phyloP scores from a whole-genome alignment of 345 rosid genomes.

The Dipteronia sinensis region DNA sequence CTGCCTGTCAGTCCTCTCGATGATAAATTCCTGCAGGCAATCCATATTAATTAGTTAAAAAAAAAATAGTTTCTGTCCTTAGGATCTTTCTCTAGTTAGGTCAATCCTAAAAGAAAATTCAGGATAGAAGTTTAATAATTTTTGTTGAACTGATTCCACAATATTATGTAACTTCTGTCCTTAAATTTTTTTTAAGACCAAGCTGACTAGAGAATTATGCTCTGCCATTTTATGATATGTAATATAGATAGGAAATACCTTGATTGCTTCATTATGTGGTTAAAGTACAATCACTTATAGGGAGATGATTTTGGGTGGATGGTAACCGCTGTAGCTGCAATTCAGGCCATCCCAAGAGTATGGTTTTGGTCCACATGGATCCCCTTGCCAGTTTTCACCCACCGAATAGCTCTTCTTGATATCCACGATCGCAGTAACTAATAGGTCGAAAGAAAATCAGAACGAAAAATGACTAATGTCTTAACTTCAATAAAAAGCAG shows the following conservation, averaged over 20 bases:
- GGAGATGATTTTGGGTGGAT: constrained; percentile 30
- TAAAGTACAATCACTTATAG: constrained; percentile 22
- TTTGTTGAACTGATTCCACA: no score
- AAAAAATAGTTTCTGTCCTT: not conserved
- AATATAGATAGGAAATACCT: not conserved
- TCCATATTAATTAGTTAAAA: not conserved
- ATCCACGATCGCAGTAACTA: constrained; percentile 30
- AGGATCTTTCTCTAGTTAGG: no score
- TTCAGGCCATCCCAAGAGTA: constrained; percentile 34
- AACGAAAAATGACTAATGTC: not conserved
- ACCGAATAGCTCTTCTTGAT: constrained; percentile 24
- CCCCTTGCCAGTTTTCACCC: constrained; percentile 35
- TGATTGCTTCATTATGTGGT: no score
- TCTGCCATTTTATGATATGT: no score
- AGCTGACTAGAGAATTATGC: no score
- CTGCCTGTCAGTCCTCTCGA: constrained; percentile 31
- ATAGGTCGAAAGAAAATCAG: not conserved
- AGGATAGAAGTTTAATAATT: no score
- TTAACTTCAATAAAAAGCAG: not conserved
- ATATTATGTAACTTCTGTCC: no score
- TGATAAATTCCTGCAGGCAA: constrained; percentile 32
- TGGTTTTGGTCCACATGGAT: constrained; percentile 29
- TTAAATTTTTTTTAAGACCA: no score
- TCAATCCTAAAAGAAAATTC: no score
- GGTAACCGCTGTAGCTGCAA: constrained; percentile 31